These are phyloP conservation scores for Boletales sp. DNA, from an alignment of 768 basidiomycete species.

Conservation along the genomic window DNA sequence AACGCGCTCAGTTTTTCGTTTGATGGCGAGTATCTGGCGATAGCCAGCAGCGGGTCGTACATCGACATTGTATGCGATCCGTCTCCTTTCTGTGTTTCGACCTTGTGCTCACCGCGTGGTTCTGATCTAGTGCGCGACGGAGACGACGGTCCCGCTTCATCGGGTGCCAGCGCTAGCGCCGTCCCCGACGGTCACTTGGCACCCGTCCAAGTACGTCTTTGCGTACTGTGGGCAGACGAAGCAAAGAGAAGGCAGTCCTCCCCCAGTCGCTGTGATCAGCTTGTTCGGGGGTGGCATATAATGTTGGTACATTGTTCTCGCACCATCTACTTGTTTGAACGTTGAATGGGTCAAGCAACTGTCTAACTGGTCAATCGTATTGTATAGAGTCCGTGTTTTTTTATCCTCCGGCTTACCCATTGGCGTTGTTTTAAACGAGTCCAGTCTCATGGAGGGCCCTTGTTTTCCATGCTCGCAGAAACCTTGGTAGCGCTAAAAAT, in stretches of 20 bases:
- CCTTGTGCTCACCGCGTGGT: neutral
- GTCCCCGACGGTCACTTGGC: slow-evolving; percentile 77
- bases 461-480: too few relatives aligned
- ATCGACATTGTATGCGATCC: slow-evolving; percentile 67
- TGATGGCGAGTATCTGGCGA: slow-evolving; percentile 80
- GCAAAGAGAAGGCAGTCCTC: slow-evolving; percentile 58
- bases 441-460: too few relatives aligned
- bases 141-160: slow-evolving; percentile 70
- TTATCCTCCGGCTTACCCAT: too few relatives aligned
- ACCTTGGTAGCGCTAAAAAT: too few relatives aligned
- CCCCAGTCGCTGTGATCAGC: slow-evolving; percentile 66
- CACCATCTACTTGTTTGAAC: too few relatives aligned
- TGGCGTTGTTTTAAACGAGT: too few relatives aligned
- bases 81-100: neutral
- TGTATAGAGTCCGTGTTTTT: too few relatives aligned
- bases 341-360: too few relatives aligned
- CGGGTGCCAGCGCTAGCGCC: slow-evolving; percentile 71
- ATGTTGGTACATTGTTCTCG: neutral
- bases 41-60: slow-evolving; percentile 66
- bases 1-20: slow-evolving; percentile 75
- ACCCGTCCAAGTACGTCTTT: slow-evolving; percentile 76
- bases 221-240: slow-evolving; percentile 81
- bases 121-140: slow-evolving; percentile 63
- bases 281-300: slow-evolving; percentile 57
- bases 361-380: too few relatives aligned